Base-by-base conservation (phyloP, 1,284 basidiomycete species). In the Ustilago tritici region DNA sequence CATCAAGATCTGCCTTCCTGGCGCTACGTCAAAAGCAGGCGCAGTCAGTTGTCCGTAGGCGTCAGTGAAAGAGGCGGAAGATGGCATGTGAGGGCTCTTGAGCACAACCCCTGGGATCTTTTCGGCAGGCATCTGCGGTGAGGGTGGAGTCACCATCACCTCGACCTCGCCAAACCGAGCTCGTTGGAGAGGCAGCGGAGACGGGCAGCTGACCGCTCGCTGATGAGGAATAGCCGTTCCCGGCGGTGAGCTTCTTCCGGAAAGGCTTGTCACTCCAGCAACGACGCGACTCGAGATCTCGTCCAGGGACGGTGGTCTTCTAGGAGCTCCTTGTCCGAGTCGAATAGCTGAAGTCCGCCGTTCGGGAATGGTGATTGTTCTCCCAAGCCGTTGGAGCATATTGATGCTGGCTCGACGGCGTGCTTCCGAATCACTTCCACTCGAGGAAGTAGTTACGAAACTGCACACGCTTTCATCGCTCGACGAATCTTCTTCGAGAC, bases 81-180 rank as follows among this genome's bases (percentile, higher is more conserved):
- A 32, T 1, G 64, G 61, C 49, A 61, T 54, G 35, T 70, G 50
- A 11, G 61, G 40, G 32, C 41, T 64, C 35, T 65, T 69, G 38
- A 76, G 43, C 7, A 64, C 62, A 3, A 69, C 62, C 4, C 65
- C 74, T 0, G 60, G 60, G 36, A 67, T 65, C 41, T 64, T 66
- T n/a, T 61, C 60, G 11, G 54, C 31, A 1, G 62, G 17, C 63
- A 70, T 49, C 12, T 61, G 57, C 10, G 74, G 74, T 7, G 74
- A 69, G 0, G 74, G 70, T 4, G 74, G 74, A 12, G 74, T 76
- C 10, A 76, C 63, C 55, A 68, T 69, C 19, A 76, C 70, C 31
- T 76, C 59, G 2, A 72, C 70, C 32, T 66, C 49, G 3, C 70
- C 65, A 34, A 72, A 72, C 34, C 47, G 55, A 12, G 23, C 53